phyloP scores from a whole-genome alignment of 768 basidiomycete species.

The Lentinula boryana region DNA sequence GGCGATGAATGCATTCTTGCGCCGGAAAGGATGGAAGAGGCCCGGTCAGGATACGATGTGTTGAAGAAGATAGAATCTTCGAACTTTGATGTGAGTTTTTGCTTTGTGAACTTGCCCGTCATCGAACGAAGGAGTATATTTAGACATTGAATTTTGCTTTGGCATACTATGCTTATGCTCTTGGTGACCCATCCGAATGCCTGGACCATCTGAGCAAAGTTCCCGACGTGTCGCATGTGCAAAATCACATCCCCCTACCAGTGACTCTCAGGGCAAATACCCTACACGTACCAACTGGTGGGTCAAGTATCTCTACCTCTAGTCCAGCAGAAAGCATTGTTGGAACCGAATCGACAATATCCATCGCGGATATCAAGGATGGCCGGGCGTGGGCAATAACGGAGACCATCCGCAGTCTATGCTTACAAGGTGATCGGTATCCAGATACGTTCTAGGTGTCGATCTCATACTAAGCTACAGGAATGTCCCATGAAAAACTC shows the following conservation, averaged over 20 bases:
- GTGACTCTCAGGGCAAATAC: constrained; percentile 36
- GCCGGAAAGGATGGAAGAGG: constrained; percentile 55
- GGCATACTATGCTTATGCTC: constrained; percentile 78
- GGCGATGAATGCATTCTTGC: constrained; percentile 53
- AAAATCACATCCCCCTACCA: constrained; percentile 42
- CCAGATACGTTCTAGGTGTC: neutral
- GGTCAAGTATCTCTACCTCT: constrained; percentile 38
- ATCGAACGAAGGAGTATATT: constrained; percentile 7
- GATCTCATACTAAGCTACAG: constrained; percentile 27
- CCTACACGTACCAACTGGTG: constrained; percentile 28
- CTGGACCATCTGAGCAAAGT: constrained; percentile 52
- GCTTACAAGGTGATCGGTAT: constrained; percentile 60
- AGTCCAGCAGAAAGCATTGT: constrained; percentile 35
- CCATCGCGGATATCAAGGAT: constrained; percentile 53
- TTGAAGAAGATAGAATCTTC: constrained; percentile 44
- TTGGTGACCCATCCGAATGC: constrained; percentile 61
- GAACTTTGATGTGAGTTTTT: constrained; percentile 52
- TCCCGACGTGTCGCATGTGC: constrained; percentile 47
- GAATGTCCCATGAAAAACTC: constrained; percentile 70
- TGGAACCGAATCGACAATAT: constrained; percentile 28
- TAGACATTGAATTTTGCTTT: constrained; percentile 59
- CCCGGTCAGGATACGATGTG: constrained; percentile 42
- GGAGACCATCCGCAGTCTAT: constrained; percentile 71
- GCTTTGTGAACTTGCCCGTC: neutral
- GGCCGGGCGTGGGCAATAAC: constrained; percentile 68